Evolutionary conservation across 306 rosid species (phyloP).

Genomic region (Malus domestica): ASM211411v1 NC_041804.1:15596501-15597000

Average conservation of each 20-base stretch:
- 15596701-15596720: neutral
- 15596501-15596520: neutral
- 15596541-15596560: neutral
- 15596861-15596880: constrained; percentile 1
- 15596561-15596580: neutral
- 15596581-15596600: neutral
- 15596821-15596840: neutral
- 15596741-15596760: constrained; percentile 10
- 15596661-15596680: neutral
- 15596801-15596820: constrained; percentile 6
- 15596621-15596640: neutral
- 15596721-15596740: neutral
- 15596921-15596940: neutral
- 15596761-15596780: constrained; percentile 3
- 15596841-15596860: constrained; percentile 9
- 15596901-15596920: neutral
- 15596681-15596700: neutral
- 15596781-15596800: constrained; percentile 3
- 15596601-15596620: neutral
- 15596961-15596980: neutral
- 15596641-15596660: neutral
- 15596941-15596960: neutral
- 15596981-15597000: neutral
- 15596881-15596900: neutral
- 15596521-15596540: neutral